These are phyloP conservation scores for Hyaloscypha hepaticicola DNA, from an alignment of 495 filamentous ascomycete species.

Conservation along the genomic window DNA sequence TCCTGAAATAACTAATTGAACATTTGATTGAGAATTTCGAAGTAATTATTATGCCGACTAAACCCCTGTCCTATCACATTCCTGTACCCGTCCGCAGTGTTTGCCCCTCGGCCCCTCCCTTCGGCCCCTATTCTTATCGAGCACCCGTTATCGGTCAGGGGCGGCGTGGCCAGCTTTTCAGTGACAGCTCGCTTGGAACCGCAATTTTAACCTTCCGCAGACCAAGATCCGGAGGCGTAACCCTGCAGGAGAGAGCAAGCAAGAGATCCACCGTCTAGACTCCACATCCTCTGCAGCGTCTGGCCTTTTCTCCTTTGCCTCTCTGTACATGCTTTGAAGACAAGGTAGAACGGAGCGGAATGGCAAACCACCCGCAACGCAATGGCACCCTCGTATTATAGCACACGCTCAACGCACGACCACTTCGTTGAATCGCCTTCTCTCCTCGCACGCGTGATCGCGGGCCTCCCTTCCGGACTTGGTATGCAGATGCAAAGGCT, in stretches of 20 bases:
- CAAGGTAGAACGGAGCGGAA: slow-evolving; percentile 11
- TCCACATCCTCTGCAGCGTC: not conserved
- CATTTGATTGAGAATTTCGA: not conserved
- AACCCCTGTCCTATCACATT: not conserved
- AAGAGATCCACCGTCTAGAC: not conserved
- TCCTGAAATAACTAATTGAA: not conserved
- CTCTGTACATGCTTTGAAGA: not conserved
- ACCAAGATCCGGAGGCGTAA: not conserved
- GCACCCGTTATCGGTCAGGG: slow-evolving; percentile 8
- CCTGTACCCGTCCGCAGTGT: not conserved
- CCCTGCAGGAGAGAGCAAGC: not conserved
- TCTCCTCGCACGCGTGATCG: slow-evolving; percentile 23
- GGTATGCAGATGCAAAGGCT: slow-evolving; percentile 23
- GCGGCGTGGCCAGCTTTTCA: not conserved
- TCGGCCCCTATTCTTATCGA: slow-evolving; percentile 6
- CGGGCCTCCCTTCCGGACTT: slow-evolving; percentile 17
- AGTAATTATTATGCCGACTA: not conserved
- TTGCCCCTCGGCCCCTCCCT: not conserved
- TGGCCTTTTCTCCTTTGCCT: not conserved
- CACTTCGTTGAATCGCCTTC: slow-evolving; percentile 27
- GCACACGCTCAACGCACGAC: slow-evolving; percentile 25
- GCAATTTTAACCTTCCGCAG: not conserved
- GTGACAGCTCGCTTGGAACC: not conserved
- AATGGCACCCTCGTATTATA: slow-evolving; percentile 43
- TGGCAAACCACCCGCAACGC: slow-evolving; percentile 34